Evolutionary conservation across 768 basidiomycete species (phyloP).

Genomic region (Lanmaoa pseudosensibilis): DNA sequence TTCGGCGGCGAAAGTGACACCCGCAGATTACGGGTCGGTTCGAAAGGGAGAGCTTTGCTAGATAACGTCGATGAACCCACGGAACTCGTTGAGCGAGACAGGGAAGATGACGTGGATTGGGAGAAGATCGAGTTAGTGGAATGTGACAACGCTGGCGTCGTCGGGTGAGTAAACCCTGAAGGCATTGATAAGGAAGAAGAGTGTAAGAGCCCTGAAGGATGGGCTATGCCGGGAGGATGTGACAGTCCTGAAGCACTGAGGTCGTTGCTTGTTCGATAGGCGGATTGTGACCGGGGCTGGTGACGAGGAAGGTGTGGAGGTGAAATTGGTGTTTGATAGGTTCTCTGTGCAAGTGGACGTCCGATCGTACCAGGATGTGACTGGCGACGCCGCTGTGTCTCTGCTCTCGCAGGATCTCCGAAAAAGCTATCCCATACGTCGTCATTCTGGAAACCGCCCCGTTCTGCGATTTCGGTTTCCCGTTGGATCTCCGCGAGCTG

Average conservation of each 20-base stretch:
- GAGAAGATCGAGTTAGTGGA: conserved; percentile 18
- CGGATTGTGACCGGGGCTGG: conserved; percentile 28
- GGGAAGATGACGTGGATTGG: conserved; percentile 22
- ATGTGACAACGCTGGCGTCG: conserved; percentile 14
- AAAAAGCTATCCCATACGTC: conserved; percentile 17
- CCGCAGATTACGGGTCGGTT: conserved; percentile 40
- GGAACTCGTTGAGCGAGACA: conserved; percentile 32
- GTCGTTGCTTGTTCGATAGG: conserved; percentile 23
- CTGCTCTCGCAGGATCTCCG: conserved; percentile 17
- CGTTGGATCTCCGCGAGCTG: conserved; percentile 58
- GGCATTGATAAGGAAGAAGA: conserved; percentile 18
- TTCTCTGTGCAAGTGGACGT: conserved; percentile 20
- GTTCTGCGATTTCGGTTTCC: conserved; percentile 51
- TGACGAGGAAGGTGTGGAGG: conserved; percentile 29
- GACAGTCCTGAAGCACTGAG: conserved; percentile 11
- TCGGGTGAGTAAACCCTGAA: conserved; percentile 13
- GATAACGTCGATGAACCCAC: conserved; percentile 45
- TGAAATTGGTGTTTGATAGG: conserved; percentile 22
- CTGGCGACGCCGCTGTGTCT: conserved; percentile 24
- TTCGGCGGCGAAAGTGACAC: conserved; percentile 26
- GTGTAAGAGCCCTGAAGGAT: conserved; percentile 12
- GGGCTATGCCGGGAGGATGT: conserved; percentile 16
- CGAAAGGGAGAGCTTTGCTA: conserved; percentile 54
- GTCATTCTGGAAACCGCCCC: conserved; percentile 23
- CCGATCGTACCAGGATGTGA: conserved; percentile 33